These are phyloP conservation scores for Bipolaris victoriae DNA, from an alignment of 2,329 filamentous ascomycete species.

Conservation along the genomic window DNA sequence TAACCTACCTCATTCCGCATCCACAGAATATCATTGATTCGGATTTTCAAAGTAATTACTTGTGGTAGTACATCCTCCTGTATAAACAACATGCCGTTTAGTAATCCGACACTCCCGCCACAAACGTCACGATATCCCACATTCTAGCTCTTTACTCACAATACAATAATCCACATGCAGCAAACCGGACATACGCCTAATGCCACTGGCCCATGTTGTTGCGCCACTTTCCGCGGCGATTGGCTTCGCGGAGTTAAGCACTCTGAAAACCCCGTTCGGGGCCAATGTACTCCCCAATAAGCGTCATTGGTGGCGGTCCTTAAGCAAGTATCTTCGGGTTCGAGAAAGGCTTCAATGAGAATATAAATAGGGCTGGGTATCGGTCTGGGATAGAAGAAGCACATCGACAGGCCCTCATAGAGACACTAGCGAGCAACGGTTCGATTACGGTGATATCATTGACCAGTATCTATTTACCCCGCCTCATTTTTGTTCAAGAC, in stretches of 20 bases:
- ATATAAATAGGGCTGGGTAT: conserved; percentile 3
- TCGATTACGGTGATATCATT: conserved; percentile 3
- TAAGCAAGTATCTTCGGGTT: conserved; percentile 6
- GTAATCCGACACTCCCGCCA: neutral
- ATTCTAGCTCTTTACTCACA: neutral
- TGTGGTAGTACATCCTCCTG: neutral
- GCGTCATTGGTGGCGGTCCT: conserved; percentile 10
- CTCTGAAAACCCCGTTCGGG: neutral
- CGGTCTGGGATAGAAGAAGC: neutral
- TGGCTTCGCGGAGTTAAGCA: conserved; percentile 9
- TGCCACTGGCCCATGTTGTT: neutral
- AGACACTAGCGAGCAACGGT: neutral
- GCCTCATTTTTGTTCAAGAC: conserved; percentile 2
- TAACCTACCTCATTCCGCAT: neutral
- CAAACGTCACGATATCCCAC: neutral
- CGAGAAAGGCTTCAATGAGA: neutral
- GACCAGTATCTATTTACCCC: conserved; percentile 7
- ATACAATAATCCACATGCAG: too few species aligned
- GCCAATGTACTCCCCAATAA: neutral
- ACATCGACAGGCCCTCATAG: neutral
- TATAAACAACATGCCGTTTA: neutral
- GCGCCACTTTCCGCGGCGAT: conserved; percentile 1
- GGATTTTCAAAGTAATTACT: neutral
- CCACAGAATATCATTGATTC: neutral
- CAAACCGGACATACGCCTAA: neutral